These are phyloP conservation scores for Chalciporus sp. DNA, from an alignment of 1,284 basidiomycete genomes.

Conservation along the genomic window DNA sequence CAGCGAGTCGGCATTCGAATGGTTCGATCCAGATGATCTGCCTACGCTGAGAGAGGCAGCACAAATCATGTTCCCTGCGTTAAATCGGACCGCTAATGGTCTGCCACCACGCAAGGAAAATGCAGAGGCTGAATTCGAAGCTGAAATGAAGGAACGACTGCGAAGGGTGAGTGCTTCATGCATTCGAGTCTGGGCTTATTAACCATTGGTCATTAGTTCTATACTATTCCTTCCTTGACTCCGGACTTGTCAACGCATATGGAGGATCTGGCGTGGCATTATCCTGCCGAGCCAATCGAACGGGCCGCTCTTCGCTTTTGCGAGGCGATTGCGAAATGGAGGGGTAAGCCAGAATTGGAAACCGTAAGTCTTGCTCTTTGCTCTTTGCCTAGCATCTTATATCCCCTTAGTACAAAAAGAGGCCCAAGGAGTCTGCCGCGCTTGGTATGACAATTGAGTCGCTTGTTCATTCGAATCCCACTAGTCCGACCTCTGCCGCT, in stretches of 20 bases:
- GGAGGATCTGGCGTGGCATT: slow-evolving; percentile 77
- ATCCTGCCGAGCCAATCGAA: slow-evolving; percentile 79
- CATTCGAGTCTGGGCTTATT: slow-evolving; percentile 1
- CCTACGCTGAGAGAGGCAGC: slow-evolving; percentile 67
- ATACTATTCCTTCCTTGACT: slow-evolving; percentile 66
- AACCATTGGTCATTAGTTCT: slow-evolving; percentile 53
- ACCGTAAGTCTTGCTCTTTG: slow-evolving; percentile 49
- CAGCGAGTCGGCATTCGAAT: slow-evolving; percentile 48
- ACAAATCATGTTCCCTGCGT: slow-evolving; percentile 66
- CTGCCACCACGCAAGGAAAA: slow-evolving; percentile 33
- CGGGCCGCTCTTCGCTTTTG: slow-evolving; percentile 75
- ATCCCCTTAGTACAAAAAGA: slow-evolving; percentile 56
- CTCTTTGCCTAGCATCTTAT: slow-evolving; percentile 7
- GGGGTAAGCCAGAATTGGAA: slow-evolving; percentile 80
- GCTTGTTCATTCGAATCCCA: slow-evolving; percentile 63
- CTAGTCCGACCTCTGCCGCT: slow-evolving; percentile 45
- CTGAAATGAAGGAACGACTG: slow-evolving; percentile 68
- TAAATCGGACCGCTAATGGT: slow-evolving; percentile 39
- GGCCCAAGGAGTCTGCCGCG: slow-evolving; percentile 35
- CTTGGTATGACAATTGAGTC: slow-evolving; percentile 59
- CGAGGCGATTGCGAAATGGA: slow-evolving; percentile 76
- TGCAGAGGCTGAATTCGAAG: slow-evolving; percentile 65
- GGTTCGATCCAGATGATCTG: slow-evolving; percentile 76
- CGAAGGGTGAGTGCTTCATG: slow-evolving; percentile 53
- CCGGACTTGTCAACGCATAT: slow-evolving; percentile 78